Percentiles rank a stretch among this genome's conserved stretches.
These are phyloP conservation scores for Lithohypha guttulata DNA, from an alignment of 2,329 filamentous ascomycete species.

Conservation along the genomic window DNA sequence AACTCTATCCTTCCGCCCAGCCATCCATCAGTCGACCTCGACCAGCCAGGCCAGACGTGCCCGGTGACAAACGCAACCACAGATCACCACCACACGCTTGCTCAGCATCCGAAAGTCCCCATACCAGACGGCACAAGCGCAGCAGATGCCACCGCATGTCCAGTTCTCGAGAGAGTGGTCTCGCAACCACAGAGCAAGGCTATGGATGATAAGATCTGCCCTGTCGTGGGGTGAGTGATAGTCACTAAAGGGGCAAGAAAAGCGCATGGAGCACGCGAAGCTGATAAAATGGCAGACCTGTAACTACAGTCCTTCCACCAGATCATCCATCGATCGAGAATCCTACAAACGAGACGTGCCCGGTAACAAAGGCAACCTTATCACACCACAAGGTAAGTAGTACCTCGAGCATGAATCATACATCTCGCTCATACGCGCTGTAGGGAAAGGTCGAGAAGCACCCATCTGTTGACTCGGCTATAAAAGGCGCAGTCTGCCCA, in stretches of 20 bases:
- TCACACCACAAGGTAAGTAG: constrained; percentile 14
- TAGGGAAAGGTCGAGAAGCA: constrained; percentile 7
- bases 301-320: constrained; percentile 20
- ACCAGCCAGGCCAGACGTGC: constrained; percentile 19
- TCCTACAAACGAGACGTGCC: constrained; percentile 18
- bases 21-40: constrained; percentile 18
- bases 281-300: constrained; percentile 10
- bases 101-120: constrained; percentile 19
- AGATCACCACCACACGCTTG: constrained; percentile 21
- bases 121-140: constrained; percentile 9
- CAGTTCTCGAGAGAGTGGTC: constrained; percentile 19
- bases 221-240: constrained; percentile 15
- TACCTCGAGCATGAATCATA: neutral
- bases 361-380: constrained; percentile 19
- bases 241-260: neutral
- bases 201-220: constrained; percentile 21
- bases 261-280: neutral
- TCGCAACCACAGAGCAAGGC: constrained; percentile 17
- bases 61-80: constrained; percentile 20
- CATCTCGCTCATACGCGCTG: neutral
- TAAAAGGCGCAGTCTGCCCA: constrained; percentile 18
- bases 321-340: constrained; percentile 17
- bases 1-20: constrained; percentile 21
- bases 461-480: constrained; percentile 11
- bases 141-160: constrained; percentile 17